Conservation (phyloP, 345 rosid species). For the Syzygium grande region DNA sequence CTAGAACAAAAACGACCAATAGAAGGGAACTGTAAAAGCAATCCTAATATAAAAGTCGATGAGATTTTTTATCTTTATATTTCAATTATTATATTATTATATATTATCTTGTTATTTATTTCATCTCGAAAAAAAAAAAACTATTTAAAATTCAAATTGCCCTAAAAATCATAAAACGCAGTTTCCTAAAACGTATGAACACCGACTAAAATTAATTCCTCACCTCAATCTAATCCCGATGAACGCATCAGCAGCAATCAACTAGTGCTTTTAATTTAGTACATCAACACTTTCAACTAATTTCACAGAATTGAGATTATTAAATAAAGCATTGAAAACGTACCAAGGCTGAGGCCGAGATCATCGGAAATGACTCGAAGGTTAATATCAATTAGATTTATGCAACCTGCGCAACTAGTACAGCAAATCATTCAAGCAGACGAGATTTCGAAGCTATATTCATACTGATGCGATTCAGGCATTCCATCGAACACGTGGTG, state of each 20-base stretch:
- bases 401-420: not conserved
- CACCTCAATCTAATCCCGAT: not conserved
- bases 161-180: no score
- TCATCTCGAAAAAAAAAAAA: no score
- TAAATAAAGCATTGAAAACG: not conserved
- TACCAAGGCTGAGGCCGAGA: not conserved
- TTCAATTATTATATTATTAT: no score
- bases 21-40: no score
- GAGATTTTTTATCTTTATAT: no score
- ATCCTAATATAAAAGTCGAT: no score
- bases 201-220: not conserved
- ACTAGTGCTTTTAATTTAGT: not conserved
- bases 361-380: not conserved
- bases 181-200: no score
- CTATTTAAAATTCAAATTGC: no score
- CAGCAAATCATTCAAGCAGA: not conserved
- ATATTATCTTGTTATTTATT: no score
- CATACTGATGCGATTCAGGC: not conserved
- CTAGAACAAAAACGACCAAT: no score
- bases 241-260: not conserved
- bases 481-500: not conserved
- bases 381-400: not conserved
- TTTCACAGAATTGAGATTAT: not conserved
- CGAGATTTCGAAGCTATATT: not conserved
- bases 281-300: not conserved